Conservation (phyloP, 192 early-diverging fungal genomes). For the Dissophora globulifera region DNA sequence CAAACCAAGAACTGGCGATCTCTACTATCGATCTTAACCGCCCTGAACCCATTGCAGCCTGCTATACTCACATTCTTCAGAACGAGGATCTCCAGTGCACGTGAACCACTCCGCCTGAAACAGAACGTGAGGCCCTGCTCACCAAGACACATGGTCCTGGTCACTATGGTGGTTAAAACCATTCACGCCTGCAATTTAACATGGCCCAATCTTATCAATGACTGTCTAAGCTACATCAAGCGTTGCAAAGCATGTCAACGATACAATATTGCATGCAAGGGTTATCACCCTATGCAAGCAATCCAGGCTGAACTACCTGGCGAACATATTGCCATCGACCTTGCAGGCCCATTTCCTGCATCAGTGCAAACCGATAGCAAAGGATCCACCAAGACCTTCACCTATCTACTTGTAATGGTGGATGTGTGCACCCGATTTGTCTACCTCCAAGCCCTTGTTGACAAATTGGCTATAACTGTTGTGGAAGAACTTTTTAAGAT, state of each 20-base stretch:
- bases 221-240: conserved; percentile 7
- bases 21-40: too few species aligned
- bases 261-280: conserved; percentile 28
- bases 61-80: conserved; percentile 1
- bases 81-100: too few species aligned
- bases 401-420: conserved; percentile 27
- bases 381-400: not conserved
- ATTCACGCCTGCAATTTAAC: conserved; percentile 25
- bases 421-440: conserved; percentile 52
- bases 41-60: too few species aligned
- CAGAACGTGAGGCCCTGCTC: too few species aligned
- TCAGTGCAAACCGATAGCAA: too few species aligned
- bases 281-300: conserved; percentile 29
- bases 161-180: conserved; percentile 9
- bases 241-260: conserved; percentile 18
- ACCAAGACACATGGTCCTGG: conserved; percentile 19
- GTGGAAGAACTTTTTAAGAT: not conserved
- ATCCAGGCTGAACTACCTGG: conserved; percentile 29
- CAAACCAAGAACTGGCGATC: not conserved
- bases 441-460: conserved; percentile 6
- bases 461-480: conserved; percentile 13
- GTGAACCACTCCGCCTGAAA: too few species aligned
- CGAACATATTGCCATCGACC: conserved; percentile 37
- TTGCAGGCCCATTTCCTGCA: conserved; percentile 27
- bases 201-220: conserved; percentile 25